Conservation (phyloP, 495 filamentous ascomycete genomes). For the Penicillium arizonense region DNA sequence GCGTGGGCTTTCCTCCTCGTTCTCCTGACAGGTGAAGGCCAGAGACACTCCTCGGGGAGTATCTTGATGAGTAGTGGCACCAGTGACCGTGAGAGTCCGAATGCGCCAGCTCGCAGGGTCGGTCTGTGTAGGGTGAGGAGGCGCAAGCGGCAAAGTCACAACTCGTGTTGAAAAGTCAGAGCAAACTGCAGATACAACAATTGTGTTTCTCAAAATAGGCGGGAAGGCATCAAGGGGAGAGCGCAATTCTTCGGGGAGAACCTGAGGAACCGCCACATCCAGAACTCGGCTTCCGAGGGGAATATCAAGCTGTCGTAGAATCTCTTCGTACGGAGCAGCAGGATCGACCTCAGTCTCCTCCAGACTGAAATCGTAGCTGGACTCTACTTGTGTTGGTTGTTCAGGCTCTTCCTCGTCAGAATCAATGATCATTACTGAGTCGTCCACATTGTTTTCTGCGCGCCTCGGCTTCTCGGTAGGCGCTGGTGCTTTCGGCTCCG, state of each 20-base stretch:
- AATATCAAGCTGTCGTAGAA: constrained; percentile 67
- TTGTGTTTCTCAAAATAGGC: constrained; percentile 57
- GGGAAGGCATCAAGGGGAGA: constrained; percentile 57
- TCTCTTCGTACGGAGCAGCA: constrained; percentile 49
- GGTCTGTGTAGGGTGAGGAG: constrained; percentile 59
- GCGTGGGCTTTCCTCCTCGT: constrained; percentile 25
- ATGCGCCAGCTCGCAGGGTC: constrained; percentile 54
- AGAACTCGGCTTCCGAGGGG: constrained; percentile 61
- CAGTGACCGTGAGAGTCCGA: constrained; percentile 52
- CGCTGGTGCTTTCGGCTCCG: constrained; percentile 32
- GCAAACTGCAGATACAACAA: constrained; percentile 71
- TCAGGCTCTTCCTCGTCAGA: constrained; percentile 71
- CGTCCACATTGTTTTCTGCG: constrained; percentile 40
- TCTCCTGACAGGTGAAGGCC: constrained; percentile 55
- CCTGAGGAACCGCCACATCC: constrained; percentile 57
- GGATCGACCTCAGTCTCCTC: constrained; percentile 61
- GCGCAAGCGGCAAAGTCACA: constrained; percentile 68
- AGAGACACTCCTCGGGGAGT: constrained; percentile 66
- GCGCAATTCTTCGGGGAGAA: constrained; percentile 44
- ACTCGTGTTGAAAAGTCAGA: constrained; percentile 66
- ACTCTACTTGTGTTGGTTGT: constrained; percentile 34
- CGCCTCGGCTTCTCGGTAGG: constrained; percentile 23
- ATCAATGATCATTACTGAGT: constrained; percentile 74
- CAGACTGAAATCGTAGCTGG: constrained; percentile 49
- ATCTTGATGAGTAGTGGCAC: constrained; percentile 53